Evolutionary conservation across 148 eudicot species (phyloP).

Genomic region (Amaranthus cruentus): DNA sequence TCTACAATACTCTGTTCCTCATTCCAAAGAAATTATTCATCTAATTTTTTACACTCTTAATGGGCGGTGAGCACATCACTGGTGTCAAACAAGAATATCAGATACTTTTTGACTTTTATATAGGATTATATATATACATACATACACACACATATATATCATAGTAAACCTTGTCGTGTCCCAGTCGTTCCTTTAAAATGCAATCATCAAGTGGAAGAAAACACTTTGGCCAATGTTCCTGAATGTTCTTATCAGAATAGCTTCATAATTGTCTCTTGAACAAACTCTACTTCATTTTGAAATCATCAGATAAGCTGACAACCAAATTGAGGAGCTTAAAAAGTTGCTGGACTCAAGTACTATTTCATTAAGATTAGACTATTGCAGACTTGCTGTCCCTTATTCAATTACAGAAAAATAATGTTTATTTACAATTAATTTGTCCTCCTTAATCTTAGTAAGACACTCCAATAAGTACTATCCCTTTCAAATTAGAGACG

Average conservation of each 20-base stretch:
- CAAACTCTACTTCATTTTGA: neutral
- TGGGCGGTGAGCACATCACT: neutral
- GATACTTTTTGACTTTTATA: neutral
- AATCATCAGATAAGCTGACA: neutral
- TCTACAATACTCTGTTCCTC: neutral
- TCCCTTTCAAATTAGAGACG: no score
- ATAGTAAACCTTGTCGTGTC: neutral
- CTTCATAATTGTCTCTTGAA: neutral
- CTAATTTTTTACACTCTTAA: neutral
- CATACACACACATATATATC: neutral
- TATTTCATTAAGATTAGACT: neutral
- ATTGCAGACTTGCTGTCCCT: no score
- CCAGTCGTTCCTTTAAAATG: neutral
- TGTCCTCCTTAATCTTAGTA: no score
- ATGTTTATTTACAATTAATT: no score
- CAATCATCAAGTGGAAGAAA: neutral
- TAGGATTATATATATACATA: no score
- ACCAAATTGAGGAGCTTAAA: neutral
- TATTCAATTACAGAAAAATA: no score
- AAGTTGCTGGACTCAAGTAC: neutral
- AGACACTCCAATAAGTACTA: no score
- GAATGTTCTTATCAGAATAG: neutral
- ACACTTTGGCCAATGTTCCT: neutral
- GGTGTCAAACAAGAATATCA: neutral
- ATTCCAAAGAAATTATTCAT: neutral